Conservation (phyloP, 2,329 filamentous ascomycete species). For the Fusarium albosuccineum region DNA sequence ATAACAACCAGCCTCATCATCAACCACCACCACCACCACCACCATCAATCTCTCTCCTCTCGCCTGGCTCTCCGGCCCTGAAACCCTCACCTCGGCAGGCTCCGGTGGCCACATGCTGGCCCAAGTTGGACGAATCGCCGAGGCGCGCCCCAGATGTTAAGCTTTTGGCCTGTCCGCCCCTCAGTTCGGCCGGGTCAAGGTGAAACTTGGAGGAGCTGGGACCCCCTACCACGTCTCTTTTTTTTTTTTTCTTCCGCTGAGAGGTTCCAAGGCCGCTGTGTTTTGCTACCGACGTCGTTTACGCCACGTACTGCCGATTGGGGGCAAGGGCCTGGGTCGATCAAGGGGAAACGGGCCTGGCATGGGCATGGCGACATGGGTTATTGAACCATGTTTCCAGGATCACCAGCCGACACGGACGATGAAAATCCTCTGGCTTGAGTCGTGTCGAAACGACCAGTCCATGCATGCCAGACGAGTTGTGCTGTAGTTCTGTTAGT, state of each 20-base stretch:
- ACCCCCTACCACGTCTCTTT: constrained; percentile 13
- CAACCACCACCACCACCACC: constrained; percentile 13
- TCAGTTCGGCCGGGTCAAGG: constrained; percentile 35
- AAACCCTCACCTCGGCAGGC: constrained; percentile 30
- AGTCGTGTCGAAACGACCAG: constrained; percentile 27
- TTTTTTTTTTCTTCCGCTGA: constrained; percentile 7
- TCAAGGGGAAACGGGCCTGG: constrained; percentile 40
- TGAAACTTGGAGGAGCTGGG: constrained; percentile 25
- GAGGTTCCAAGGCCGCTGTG: constrained; percentile 12
- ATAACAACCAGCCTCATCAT: constrained; percentile 33
- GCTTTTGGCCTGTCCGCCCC: constrained; percentile 28
- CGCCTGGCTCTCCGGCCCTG: constrained; percentile 2
- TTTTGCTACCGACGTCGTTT: constrained; percentile 41
- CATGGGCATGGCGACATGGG: constrained; percentile 29
- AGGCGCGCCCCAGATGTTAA: constrained; percentile 35
- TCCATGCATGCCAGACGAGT: constrained; percentile 2
- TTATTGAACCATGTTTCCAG: constrained; percentile 24
- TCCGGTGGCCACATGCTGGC: constrained; percentile 33
- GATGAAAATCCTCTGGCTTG: constrained; percentile 22
- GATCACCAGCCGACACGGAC: constrained; percentile 35
- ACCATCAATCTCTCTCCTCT: constrained; percentile 14
- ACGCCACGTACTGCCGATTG: constrained; percentile 39
- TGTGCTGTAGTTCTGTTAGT: background rate
- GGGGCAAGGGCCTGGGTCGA: constrained; percentile 39
- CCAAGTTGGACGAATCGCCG: constrained; percentile 29